phyloP scores from a whole-genome alignment of 352 stramenopile genomes.

The Blastocystis sp. region DNA sequence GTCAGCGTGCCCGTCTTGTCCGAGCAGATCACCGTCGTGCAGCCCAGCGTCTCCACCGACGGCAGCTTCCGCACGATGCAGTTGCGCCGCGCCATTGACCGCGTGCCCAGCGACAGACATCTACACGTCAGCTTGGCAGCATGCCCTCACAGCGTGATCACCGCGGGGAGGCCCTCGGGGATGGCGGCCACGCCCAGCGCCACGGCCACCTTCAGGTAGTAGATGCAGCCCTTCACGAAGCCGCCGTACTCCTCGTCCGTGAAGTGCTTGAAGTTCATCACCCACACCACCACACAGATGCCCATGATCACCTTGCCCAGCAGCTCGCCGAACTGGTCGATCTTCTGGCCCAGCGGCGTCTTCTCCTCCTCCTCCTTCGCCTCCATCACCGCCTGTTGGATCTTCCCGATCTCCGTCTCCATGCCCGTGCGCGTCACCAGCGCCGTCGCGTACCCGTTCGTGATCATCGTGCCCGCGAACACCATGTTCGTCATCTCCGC shows the following conservation, averaged over 20 bases:
- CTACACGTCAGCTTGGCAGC: background rate
- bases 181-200: constrained; percentile 95
- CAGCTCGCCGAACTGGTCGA: constrained; percentile 94
- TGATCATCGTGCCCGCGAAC: constrained; percentile 92
- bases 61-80: constrained; percentile 95
- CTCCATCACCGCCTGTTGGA: constrained; percentile 86
- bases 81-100: constrained; percentile 93
- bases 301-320: constrained; percentile 91
- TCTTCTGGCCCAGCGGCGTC: constrained; percentile 92
- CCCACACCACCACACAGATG: constrained; percentile 84
- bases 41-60: constrained; percentile 94
- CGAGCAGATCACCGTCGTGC: too few species aligned
- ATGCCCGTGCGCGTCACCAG: constrained; percentile 87
- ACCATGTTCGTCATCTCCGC: constrained; percentile 91
- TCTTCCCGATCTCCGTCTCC: constrained; percentile 97
- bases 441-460: constrained; percentile 85
- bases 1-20: too few species aligned
- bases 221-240: constrained; percentile 90
- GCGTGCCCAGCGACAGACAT: constrained; percentile 89
- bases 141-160: constrained; percentile 86
- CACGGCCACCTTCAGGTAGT: constrained; percentile 99
- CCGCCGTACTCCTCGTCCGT: constrained; percentile 78
- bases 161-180: constrained; percentile 93
- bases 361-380: constrained; percentile 83
- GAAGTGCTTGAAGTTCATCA: constrained; percentile 83